A percentile compares a stretch with the other conserved stretches of the same genome.
Conservation (phyloP, 176 grass and related monocot genomes). For the Leersia perrieri region DNA sequence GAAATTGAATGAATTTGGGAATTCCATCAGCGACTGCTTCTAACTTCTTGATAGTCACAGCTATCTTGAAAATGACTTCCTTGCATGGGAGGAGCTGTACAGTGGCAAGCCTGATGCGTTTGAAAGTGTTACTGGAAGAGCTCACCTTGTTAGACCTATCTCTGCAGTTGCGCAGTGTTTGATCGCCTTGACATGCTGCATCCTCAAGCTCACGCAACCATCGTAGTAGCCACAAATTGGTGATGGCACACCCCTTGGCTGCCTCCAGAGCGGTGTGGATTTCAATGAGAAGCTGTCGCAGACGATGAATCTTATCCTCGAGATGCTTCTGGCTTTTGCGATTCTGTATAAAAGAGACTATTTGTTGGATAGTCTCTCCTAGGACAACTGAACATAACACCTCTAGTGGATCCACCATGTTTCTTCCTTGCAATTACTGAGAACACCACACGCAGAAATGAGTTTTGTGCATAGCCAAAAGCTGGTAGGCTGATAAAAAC, state of each 20-base stretch:
- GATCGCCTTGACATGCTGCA: neutral
- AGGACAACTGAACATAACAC: neutral
- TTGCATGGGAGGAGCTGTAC: neutral
- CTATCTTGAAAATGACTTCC: neutral
- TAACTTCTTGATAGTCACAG: neutral
- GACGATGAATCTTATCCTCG: neutral
- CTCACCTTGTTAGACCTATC: neutral
- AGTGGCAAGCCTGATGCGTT: neutral
- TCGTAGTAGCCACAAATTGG: neutral
- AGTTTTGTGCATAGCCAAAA: neutral
- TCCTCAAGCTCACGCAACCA: neutral
- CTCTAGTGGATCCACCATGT: neutral
- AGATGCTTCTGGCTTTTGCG: neutral
- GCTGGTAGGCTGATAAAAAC: neutral
- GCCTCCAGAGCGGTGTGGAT: neutral
- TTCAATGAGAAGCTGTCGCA: neutral
- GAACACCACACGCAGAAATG: neutral
- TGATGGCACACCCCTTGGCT: neutral
- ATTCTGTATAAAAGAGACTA: neutral
- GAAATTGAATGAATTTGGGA: neutral
- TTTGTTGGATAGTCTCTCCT: neutral
- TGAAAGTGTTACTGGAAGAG: neutral
- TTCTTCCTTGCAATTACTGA: neutral
- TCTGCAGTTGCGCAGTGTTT: neutral
- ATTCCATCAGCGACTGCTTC: neutral